Evolutionary conservation across 805 yeast genomes (phyloP), one percentile per base, ranked within the genome.

Genomic region (Cyberlindnera xylosilytica): DNA sequence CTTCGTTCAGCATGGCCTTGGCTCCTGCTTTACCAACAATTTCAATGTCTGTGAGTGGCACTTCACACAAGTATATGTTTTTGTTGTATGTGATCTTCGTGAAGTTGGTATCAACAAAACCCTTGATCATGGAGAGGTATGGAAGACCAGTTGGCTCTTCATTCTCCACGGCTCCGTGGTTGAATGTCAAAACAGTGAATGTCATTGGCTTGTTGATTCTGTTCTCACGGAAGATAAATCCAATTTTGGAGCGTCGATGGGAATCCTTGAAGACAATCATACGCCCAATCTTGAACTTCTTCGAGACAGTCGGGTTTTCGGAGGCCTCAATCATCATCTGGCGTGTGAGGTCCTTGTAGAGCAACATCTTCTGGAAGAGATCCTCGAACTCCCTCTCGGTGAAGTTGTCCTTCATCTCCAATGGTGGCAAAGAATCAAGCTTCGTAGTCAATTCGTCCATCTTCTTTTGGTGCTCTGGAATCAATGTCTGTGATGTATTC

Each of bases 381-480:
- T 62, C 61, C 20, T 72, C 73, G 22, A 83, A 57, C 35, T 73
- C 78, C 1, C 54, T 58, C 10, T 62, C 50, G 10, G 72, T 61
- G 34, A 67, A 63, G 3, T 60, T 61, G 6, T 68, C 69, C 30
- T 22, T 29, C 5, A 59, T 49, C 12, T 62, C 63, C 36, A 71
- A 55, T 2, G 55, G 47, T 32, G 66, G 62, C 23, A 74, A 43
- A 3, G 54, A 53, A 7, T 61, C 53, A 29, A 87, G 60, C 33
- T 77, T 65, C 7, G 65, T 69, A 35, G 78, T 74, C 29, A 82
- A 66, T 32, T 66, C 66, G 36, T 77, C 70, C 20, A 88, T 78
- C 47, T 75, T 73, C 56, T 76, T 72, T 61, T 89, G 83, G 57
- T 87, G 93, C 50, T 89, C 95, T 0, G 97, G 97, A 39, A 88